Percentiles rank a stretch among this genome's conserved stretches.
These are phyloP conservation scores for Cladophialophora exuberans DNA, from an alignment of 2,329 filamentous ascomycete species.

Conservation along the genomic window DNA sequence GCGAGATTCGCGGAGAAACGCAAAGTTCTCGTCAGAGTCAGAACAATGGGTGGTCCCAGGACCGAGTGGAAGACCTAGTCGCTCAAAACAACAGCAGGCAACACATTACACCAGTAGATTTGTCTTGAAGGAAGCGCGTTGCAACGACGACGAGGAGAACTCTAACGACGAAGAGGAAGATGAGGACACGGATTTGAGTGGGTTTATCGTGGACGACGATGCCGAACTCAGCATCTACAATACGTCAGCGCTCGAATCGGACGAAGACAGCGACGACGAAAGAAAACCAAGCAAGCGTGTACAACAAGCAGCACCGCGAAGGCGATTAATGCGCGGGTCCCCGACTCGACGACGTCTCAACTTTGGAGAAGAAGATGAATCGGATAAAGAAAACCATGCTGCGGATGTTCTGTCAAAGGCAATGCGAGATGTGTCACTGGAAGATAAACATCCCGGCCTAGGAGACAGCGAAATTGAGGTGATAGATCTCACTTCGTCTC, in stretches of 20 bases:
- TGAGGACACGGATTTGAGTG: constrained; percentile 35
- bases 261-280: constrained; percentile 6
- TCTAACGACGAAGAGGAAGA: constrained; percentile 35
- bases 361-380: constrained; percentile 29
- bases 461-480: constrained; percentile 24
- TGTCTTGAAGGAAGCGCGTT: constrained; percentile 31
- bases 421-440: constrained; percentile 45
- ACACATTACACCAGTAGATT: constrained; percentile 25
- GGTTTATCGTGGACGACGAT: constrained; percentile 36
- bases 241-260: constrained; percentile 22
- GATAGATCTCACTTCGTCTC: constrained; percentile 32
- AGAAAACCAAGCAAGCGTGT: constrained; percentile 1
- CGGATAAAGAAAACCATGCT: constrained; percentile 27
- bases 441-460: constrained; percentile 32
- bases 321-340: constrained; percentile 21
- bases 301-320: constrained; percentile 12
- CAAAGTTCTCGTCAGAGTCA: too few species aligned
- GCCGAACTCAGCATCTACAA: constrained; percentile 33
- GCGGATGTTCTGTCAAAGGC: constrained; percentile 16
- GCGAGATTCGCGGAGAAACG: too few species aligned
- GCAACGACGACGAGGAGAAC: constrained; percentile 31
- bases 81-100: constrained; percentile 1
- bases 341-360: constrained; percentile 15
- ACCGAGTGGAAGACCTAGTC: neutral
- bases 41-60: neutral